A percentile compares a stretch with the other conserved stretches of the same genome.
These are phyloP conservation scores for Phanerochaete sordida DNA, from an alignment of 768 basidiomycete species.

Conservation along the genomic window DNA sequence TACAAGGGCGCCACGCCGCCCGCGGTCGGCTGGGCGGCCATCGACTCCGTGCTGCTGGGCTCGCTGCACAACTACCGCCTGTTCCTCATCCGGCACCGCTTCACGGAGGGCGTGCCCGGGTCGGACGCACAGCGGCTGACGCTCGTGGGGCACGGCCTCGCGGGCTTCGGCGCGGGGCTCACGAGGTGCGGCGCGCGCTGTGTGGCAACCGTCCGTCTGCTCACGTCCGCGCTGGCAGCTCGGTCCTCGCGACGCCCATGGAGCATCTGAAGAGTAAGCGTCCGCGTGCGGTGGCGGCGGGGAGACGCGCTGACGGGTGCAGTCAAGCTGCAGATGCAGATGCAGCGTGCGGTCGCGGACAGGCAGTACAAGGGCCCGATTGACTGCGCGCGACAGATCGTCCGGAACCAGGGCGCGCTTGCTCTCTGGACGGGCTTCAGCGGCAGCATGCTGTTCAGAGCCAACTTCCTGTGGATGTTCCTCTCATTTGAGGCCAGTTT, in stretches of 20 bases:
- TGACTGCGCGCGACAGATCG: constrained; percentile 62
- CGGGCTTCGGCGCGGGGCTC: constrained; percentile 65
- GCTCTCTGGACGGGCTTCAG: constrained; percentile 78
- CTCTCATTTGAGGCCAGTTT: constrained; percentile 57
- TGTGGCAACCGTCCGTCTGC: not conserved
- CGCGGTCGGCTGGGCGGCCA: constrained; percentile 68
- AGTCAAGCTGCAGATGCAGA: constrained; percentile 69
- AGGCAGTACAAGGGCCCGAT: constrained; percentile 63
- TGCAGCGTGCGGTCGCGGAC: constrained; percentile 44
- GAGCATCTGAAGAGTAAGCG: constrained; percentile 62
- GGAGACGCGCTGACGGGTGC: not conserved
- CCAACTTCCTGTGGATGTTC: constrained; percentile 81
- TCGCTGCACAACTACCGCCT: constrained; percentile 73
- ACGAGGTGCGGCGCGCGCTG: constrained; percentile 50
- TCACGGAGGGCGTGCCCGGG: constrained; percentile 49
- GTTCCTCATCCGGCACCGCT: constrained; percentile 46
- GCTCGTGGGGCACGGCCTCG: constrained; percentile 60
- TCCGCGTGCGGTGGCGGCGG: not conserved
- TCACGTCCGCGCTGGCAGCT: constrained; percentile 34
- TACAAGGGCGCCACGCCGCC: constrained; percentile 77
- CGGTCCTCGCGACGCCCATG: constrained; percentile 70
- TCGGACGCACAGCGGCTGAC: constrained; percentile 48
- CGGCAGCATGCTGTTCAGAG: constrained; percentile 67
- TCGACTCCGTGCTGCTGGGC: constrained; percentile 67
- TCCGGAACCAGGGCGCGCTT: constrained; percentile 53